Percentiles rank a stretch among this genome's conserved stretches.
phyloP scores from a whole-genome alignment of 2,329 filamentous ascomycete species.

The Epichloe baconii region DNA sequence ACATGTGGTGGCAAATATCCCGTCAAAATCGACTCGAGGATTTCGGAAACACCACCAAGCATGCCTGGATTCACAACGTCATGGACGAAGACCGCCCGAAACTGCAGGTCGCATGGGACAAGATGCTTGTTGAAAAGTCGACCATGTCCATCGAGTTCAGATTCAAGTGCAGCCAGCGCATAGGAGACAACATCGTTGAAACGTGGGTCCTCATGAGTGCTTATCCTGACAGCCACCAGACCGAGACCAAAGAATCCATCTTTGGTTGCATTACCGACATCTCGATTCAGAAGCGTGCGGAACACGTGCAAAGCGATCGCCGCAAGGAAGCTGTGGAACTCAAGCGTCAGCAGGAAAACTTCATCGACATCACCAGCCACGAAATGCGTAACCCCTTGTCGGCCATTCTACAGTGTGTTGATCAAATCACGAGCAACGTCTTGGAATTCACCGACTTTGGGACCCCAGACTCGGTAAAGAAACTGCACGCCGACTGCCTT shows the following conservation, averaged over 20 bases:
- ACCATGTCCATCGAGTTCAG: constrained; percentile 60
- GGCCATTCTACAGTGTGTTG: constrained; percentile 62
- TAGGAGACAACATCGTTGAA: constrained; percentile 45
- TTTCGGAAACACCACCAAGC: constrained; percentile 31
- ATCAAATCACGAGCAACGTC: constrained; percentile 49
- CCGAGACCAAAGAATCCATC: constrained; percentile 55
- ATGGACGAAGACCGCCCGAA: constrained; percentile 48
- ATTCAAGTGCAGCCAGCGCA: constrained; percentile 54
- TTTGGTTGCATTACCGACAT: constrained; percentile 78
- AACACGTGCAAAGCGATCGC: constrained; percentile 38
- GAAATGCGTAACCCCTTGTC: constrained; percentile 66
- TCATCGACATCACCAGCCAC: constrained; percentile 61
- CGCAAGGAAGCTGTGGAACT: constrained; percentile 70
- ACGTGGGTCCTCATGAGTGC: constrained; percentile 69
- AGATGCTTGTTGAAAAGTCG: constrained; percentile 38
- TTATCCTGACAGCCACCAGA: constrained; percentile 53
- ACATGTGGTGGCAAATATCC: constrained; percentile 62
- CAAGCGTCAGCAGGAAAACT: constrained; percentile 58
- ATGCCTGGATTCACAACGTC: constrained; percentile 58
- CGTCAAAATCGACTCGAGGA: constrained; percentile 45
- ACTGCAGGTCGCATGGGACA: constrained; percentile 47
- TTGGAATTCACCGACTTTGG: constrained; percentile 19
- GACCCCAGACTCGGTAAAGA: constrained; percentile 28
- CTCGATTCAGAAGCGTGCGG: constrained; percentile 71
- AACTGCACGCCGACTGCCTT: constrained; percentile 40